phyloP scores from a whole-genome alignment of 2,329 filamentous ascomycete species.

The Penicillium brevicompactum region DNA sequence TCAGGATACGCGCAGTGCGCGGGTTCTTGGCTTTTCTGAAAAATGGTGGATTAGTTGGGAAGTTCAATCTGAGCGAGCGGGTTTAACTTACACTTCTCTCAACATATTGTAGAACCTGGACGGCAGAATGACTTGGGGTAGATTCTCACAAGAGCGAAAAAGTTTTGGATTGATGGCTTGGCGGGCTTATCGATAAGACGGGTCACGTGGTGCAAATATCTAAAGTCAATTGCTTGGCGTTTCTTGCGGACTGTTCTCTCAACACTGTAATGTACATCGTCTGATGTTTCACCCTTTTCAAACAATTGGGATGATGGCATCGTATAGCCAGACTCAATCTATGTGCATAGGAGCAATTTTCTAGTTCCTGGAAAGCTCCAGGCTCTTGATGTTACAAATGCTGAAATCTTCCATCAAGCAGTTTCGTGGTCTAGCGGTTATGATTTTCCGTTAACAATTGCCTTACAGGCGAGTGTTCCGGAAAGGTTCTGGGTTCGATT shows the following conservation, averaged over 20 bases:
- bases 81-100: slow-evolving; percentile 46
- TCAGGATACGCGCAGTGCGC: slow-evolving; percentile 91
- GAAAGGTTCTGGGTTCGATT: slow-evolving; percentile 17
- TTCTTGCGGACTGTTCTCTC: too few relatives aligned
- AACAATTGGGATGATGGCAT: too few relatives aligned
- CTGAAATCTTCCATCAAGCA: background rate
- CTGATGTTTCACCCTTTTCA: too few relatives aligned
- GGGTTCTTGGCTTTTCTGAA: slow-evolving; percentile 73
- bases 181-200: slow-evolving; percentile 42
- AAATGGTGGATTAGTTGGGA: background rate
- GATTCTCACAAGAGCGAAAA: slow-evolving; percentile 36
- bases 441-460: slow-evolving; percentile 16
- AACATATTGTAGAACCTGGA: slow-evolving; percentile 37
- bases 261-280: too few relatives aligned
- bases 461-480: slow-evolving; percentile 2
- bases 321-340: too few relatives aligned
- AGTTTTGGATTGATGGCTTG: slow-evolving; percentile 42
- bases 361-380: background rate
- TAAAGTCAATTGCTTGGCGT: background rate
- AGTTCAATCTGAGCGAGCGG: background rate
- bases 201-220: background rate
- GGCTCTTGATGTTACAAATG: background rate
- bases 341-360: too few relatives aligned
- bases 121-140: slow-evolving; percentile 24
- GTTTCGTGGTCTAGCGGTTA: slow-evolving; percentile 16